Evolutionary conservation across 1,139 yeast genomes (phyloP).

Genomic region (Geotrichum restrictum): DNA sequence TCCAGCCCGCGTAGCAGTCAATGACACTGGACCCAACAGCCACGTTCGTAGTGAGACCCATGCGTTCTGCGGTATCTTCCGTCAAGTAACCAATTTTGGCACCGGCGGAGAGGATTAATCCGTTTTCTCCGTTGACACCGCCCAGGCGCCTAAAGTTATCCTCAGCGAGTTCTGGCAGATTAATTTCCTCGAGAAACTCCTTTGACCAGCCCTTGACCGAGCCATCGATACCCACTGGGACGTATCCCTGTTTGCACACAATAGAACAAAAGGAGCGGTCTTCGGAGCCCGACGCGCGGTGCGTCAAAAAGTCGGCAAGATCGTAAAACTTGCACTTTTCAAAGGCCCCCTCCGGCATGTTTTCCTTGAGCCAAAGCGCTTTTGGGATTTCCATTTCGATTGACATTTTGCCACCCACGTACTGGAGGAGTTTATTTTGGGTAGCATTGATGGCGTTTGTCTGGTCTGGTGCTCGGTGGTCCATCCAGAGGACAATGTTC

Average conservation of each 20-base stretch:
- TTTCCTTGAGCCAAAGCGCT: constrained; percentile 90
- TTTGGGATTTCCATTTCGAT: constrained; percentile 97
- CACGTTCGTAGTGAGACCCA: constrained; percentile 76
- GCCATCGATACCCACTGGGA: constrained; percentile 70
- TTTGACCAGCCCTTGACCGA: constrained; percentile 85
- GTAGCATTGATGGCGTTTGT: constrained; percentile 78
- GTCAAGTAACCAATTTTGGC: constrained; percentile 74
- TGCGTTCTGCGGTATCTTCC: constrained; percentile 65
- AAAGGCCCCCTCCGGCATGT: constrained; percentile 66
- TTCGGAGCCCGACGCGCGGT: constrained; percentile 81
- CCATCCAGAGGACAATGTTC: constrained; percentile 95
- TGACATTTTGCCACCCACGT: constrained; percentile 97
- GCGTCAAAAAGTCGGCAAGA: constrained; percentile 84
- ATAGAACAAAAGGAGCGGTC: constrained; percentile 85
- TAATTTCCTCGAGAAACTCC: constrained; percentile 65
- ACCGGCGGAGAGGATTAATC: constrained; percentile 79
- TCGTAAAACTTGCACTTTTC: constrained; percentile 79
- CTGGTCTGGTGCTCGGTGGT: constrained; percentile 90
- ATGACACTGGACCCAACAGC: constrained; percentile 93
- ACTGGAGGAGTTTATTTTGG: constrained; percentile 71
- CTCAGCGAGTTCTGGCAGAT: constrained; percentile 69
- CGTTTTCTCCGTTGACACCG: constrained; percentile 71
- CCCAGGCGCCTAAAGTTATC: constrained; percentile 78
- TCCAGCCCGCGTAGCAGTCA: constrained; percentile 98
- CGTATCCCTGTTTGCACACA: constrained; percentile 92